These are phyloP conservation scores for Xanthoparmelia taractica DNA, from an alignment of 495 filamentous ascomycete genomes.

Conservation along the genomic window DNA sequence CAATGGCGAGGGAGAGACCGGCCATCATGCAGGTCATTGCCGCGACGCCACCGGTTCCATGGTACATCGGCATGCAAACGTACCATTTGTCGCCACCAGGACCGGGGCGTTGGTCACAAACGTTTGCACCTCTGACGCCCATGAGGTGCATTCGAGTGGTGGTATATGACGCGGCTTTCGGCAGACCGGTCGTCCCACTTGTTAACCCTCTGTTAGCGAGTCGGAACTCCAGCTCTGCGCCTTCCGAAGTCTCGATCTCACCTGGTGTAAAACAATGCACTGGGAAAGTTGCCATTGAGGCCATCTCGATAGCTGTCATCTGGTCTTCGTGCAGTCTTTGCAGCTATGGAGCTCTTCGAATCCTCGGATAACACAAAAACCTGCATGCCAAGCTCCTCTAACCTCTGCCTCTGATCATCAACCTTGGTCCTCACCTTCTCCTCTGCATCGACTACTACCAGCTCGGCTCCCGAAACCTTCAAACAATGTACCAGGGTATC, in stretches of 20 bases:
- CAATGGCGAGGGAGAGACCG: slow-evolving; percentile 59
- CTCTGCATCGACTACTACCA: slow-evolving; percentile 62
- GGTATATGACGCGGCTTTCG: slow-evolving; percentile 54
- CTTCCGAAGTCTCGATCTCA: slow-evolving; percentile 16
- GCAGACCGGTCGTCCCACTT: slow-evolving; percentile 58
- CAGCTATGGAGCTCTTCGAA: slow-evolving; percentile 42
- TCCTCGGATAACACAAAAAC: slow-evolving; percentile 44
- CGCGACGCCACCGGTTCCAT: slow-evolving; percentile 60
- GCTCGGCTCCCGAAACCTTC: slow-evolving; percentile 47
- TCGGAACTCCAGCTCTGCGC: background rate
- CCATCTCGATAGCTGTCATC: slow-evolving; percentile 41
- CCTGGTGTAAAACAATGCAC: slow-evolving; percentile 62
- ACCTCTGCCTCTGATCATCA: slow-evolving; percentile 40
- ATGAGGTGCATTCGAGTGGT: slow-evolving; percentile 33
- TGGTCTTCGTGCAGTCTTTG: slow-evolving; percentile 41
- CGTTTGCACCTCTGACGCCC: slow-evolving; percentile 26
- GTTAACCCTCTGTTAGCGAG: background rate
- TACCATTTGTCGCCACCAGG: slow-evolving; percentile 58
- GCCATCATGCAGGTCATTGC: slow-evolving; percentile 46
- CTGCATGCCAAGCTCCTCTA: slow-evolving; percentile 49
- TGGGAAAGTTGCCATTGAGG: slow-evolving; percentile 44
- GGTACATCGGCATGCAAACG: slow-evolving; percentile 74
- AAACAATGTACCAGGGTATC: slow-evolving; percentile 65
- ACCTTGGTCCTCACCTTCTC: slow-evolving; percentile 46
- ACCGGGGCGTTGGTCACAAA: slow-evolving; percentile 27